Evolutionary conservation across 371 early-diverging fungal species (phyloP), one percentile per base, ranked within the genome.

Genomic region (Zancudomyces culisetae): DNA sequence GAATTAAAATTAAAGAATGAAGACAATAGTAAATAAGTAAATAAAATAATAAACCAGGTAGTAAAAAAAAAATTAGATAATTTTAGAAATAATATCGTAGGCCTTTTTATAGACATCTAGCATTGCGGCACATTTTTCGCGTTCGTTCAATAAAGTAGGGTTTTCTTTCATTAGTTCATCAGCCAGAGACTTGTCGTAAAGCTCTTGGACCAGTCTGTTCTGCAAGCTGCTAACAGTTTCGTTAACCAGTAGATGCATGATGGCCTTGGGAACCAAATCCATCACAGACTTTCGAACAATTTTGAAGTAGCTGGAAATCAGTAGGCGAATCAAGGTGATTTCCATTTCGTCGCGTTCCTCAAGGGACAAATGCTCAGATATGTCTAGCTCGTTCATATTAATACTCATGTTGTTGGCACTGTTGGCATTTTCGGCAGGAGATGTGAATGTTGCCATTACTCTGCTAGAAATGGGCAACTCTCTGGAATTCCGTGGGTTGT

Each of bases 231-330:
- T 78, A 54, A 81, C 77, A 18, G 80, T 77, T 58, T 77, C 71
- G 56, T 85, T 82, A 29, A 87, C 85, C 40, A 87, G 62, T 45
- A 85, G 55, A 58, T 83, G 82, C 87, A 93, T 90, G 54, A 90
- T 79, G 0, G 91, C 87, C 61, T 93, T 93, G 12, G 94, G 94
- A 2, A 93, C 88, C 55, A 85, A 64, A 51, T 93, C 91, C 58
- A 85, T 80, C 35, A 90, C 79, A 12, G 79, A 75, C 64, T 84
- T 83, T 55, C 87, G 76, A 8, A 87, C 79, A 56, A 89, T 83
- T 48, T 77, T 72, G 62, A 90, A 87, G 66, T 93, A 89, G n/a
- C 82, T 77, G 2, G 73, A 68, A 42, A 87, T 83, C 50, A 87
- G 66, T 1, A 77, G 76, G 21, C 86, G 80, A 48, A 91, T 87